Evolutionary conservation across 2,329 filamentous ascomycete species (phyloP), one percentile per base, ranked within the genome.

Genomic region (Setomelanomma holmii): DNA sequence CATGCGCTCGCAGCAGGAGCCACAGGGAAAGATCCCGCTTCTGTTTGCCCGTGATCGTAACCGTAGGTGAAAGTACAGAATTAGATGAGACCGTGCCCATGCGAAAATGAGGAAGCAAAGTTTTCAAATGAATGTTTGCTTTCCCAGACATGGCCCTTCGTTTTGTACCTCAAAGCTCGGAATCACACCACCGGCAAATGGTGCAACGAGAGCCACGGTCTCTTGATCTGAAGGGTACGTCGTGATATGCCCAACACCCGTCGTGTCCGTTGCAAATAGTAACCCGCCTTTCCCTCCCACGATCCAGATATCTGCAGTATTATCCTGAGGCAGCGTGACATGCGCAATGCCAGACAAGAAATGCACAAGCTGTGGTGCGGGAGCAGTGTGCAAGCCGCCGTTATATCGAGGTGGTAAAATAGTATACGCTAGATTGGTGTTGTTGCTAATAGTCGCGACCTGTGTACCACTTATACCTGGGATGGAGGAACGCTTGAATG

Each of bases 341-440:
- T 74, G 68, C 2, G 67, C 68, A 8, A 73, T 35, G 5, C 72
- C 72, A 16, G 71, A 71, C 2, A 71, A 23, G 41, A 71, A 74
- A 48, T 66, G 58, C 3, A 74, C 72, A 10, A 73, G 47, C 63
- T 74, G 71, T n/a, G 65, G 57, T 10, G 47, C 57, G n/a, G 72
- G 73, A 7, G 69, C 68, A 30, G 60, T 73, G 27, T 74, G 73
- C 17, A 64, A 46, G 7, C 70, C 71, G n/a, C 68, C 70, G 47
- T 73, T 51, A 35, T 63, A 74, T 12, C 67, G 62, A 2, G 71
- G 66, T 1, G 72, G 71, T 5, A 75, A 54, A 16, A 73, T 58
- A 1, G 68, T 64, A 46, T 71, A 74, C 10, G 58, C 54, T 19
- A 67, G 52, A 23, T 68, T 59, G 7, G 62, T 64, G 14, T 54